Percentiles rank a stretch among this genome's conserved stretches.
phyloP scores from a whole-genome alignment of 306 rosid species.

The Hippophae tibetana region DNA sequence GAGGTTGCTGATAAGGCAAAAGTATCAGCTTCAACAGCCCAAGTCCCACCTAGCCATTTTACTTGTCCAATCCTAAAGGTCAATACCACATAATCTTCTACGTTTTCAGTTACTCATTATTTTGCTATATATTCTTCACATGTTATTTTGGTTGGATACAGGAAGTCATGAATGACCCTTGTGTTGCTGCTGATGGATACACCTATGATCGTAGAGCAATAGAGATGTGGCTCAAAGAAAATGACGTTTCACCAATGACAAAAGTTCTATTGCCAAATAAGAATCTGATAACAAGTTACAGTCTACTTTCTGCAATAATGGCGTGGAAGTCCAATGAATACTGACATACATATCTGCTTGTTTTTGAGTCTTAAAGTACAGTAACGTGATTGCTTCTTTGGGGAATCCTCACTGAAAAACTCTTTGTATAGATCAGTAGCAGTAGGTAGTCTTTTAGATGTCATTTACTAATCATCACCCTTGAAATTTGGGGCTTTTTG shows the following conservation, averaged over 20 bases:
- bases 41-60: constrained; percentile 64
- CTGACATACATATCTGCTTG: constrained; percentile 5
- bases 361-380: background rate
- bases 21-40: constrained; percentile 26
- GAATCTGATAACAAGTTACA: constrained; percentile 63
- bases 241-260: constrained; percentile 70
- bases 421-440: too few relatives aligned
- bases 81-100: constrained; percentile 14
- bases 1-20: constrained; percentile 47
- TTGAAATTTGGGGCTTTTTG: background rate
- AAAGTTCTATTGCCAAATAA: constrained; percentile 57
- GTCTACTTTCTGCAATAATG: constrained; percentile 78
- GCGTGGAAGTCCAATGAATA: constrained; percentile 64
- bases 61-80: constrained; percentile 92
- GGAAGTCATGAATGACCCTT: constrained; percentile 91
- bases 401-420: background rate
- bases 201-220: constrained; percentile 75
- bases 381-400: background rate
- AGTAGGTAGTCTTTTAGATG: background rate
- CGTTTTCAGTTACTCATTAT: background rate
- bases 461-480: background rate
- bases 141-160: constrained; percentile 22
- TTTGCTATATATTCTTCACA: background rate
- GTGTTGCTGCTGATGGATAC: constrained; percentile 94
- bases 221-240: constrained; percentile 57